Conservation (phyloP, 2,329 filamentous ascomycete genomes). For the Ceratocystis papillata region DNA sequence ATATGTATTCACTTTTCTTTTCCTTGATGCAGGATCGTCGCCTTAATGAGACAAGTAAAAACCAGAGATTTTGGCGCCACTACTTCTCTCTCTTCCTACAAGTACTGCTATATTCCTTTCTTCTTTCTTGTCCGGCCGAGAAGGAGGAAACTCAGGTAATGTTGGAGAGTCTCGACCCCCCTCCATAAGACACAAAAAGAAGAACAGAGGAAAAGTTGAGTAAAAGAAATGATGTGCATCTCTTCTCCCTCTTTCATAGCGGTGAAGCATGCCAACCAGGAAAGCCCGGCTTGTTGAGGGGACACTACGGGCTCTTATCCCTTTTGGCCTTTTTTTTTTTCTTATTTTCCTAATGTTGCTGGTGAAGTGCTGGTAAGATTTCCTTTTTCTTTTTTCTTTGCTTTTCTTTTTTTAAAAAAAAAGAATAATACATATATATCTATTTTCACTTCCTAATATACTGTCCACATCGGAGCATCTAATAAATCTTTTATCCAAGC, state of each 20-base stretch:
- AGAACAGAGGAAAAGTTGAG: not conserved
- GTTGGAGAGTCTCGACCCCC: not conserved
- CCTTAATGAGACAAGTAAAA: not conserved
- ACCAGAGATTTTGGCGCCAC: not conserved
- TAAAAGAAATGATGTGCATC: not conserved
- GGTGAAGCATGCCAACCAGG: slow-evolving; percentile 16
- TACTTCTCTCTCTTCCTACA: slow-evolving; percentile 7
- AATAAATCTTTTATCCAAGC: not conserved
- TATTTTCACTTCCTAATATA: too few relatives aligned
- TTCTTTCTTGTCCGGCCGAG: slow-evolving; percentile 1
- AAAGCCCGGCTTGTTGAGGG: slow-evolving; percentile 1
- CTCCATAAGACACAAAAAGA: not conserved
- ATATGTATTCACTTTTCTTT: not conserved
- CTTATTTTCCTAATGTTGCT: not conserved
- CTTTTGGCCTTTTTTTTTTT: slow-evolving; percentile 13
- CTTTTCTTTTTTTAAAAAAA: too few relatives aligned
- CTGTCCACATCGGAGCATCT: not conserved
- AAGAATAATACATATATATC: too few relatives aligned
- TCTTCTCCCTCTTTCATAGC: slow-evolving; percentile 6
- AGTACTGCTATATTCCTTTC: not conserved
- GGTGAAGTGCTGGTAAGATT: too few relatives aligned
- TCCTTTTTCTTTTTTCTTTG: too few relatives aligned
- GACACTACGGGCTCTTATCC: not conserved
- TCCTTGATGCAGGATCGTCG: not conserved
- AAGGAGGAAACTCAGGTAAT: not conserved